Evolutionary conservation across 805 yeast genomes (phyloP).

Genomic region (Yamadazyma sp.): DNA sequence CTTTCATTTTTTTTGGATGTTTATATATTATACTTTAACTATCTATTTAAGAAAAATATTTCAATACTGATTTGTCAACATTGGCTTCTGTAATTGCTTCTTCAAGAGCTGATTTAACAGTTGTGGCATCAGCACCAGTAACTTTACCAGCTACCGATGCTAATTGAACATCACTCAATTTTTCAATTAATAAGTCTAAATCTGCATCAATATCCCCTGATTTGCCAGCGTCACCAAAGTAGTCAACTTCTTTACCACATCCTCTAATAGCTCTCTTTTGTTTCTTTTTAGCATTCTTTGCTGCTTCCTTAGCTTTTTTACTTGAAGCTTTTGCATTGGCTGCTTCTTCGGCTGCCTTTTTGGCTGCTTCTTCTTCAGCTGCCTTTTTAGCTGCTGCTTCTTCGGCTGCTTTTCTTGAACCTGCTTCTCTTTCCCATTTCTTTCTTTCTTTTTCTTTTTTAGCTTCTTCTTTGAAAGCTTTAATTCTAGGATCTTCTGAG

Average conservation of each 20-base stretch:
- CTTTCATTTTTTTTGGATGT: background rate
- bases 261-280: constrained; percentile 84
- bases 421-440: constrained; percentile 99
- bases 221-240: constrained; percentile 76
- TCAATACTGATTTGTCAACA: constrained; percentile 49
- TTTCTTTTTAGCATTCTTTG: constrained; percentile 98
- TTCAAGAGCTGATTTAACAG: constrained; percentile 57
- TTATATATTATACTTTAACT: background rate
- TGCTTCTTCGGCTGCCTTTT: constrained; percentile 71
- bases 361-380: constrained; percentile 79
- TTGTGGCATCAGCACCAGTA: constrained; percentile 51
- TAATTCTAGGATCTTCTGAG: constrained; percentile 92
- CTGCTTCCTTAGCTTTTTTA: constrained; percentile 88
- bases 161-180: constrained; percentile 76
- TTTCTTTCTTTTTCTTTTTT: constrained; percentile 89
- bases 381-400: constrained; percentile 81
- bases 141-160: constrained; percentile 70
- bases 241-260: constrained; percentile 76
- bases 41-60: constrained; percentile 41
- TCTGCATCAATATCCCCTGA: constrained; percentile 74
- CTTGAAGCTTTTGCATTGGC: constrained; percentile 58
- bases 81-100: constrained; percentile 58
- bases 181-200: constrained; percentile 72
- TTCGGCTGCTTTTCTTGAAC: constrained; percentile 95
- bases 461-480: constrained; percentile 87